These are phyloP conservation scores for Arctium minus DNA, from an alignment of 129 eudicot genomes.

Conservation along the genomic window DNA sequence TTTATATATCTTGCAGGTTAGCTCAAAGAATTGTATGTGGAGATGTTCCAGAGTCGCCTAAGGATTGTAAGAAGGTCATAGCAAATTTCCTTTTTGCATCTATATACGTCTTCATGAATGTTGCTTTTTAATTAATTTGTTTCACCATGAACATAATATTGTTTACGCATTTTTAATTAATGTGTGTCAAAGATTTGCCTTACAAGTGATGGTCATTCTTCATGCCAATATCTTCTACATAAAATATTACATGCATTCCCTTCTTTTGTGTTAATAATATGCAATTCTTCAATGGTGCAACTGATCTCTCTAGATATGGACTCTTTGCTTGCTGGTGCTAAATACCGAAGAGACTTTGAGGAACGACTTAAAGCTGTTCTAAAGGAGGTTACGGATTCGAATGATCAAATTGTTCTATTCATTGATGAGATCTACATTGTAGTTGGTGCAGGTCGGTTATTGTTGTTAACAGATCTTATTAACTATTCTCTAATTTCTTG, in stretches of 20 bases:
- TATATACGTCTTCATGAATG: too few species aligned
- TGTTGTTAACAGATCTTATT: background rate
- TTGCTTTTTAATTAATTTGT: too few species aligned
- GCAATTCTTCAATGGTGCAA: slow-evolving; percentile 29
- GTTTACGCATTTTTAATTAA: background rate
- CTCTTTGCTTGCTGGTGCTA: slow-evolving; percentile 95
- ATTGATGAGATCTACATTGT: slow-evolving; percentile 97
- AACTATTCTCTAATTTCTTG: background rate
- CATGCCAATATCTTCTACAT: background rate
- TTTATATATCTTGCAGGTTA: slow-evolving; percentile 51
- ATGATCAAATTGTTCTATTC: slow-evolving; percentile 84
- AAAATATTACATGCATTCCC: background rate
- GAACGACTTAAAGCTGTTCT: slow-evolving; percentile 94
- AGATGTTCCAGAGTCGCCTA: slow-evolving; percentile 91
- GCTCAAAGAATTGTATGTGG: slow-evolving; percentile 94
- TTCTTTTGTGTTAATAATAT: background rate
- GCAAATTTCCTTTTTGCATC: background rate
- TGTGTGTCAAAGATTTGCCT: background rate
- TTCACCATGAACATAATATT: too few species aligned
- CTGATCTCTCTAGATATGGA: slow-evolving; percentile 95
- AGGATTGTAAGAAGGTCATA: slow-evolving; percentile 85
- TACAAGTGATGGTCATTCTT: background rate
- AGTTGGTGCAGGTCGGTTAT: slow-evolving; percentile 84
- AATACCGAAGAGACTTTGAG: slow-evolving; percentile 93
- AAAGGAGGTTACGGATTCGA: slow-evolving; percentile 89